Evolutionary conservation across 306 rosid genomes (phyloP), one percentile per base, ranked within the genome.

Genomic region (Parietaria judaica): DNA sequence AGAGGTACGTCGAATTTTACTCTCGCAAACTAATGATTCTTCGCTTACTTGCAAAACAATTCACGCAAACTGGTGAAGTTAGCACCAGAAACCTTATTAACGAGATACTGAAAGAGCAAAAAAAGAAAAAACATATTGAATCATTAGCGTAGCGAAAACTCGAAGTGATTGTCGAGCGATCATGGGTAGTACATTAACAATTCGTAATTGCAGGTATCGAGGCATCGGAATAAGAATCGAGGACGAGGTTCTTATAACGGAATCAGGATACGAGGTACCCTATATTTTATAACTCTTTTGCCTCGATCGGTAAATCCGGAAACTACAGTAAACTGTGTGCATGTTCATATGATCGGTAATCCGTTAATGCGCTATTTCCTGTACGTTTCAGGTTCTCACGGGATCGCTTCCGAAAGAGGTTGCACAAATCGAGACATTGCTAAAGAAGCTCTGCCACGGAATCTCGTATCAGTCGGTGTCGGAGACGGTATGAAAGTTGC

Each of bases 201-300:
- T 45, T 14, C 14, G 37, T 43, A 36, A 57, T 73, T 9, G 74
- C 84, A 92, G 96, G 72, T 86, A 75, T 66, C 78, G 23, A 66
- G 95, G 96, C 75, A 82, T 79, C 15, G 95, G 98, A 36, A 86
- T 92, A 70, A 78, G 98, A 77, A 92, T 92, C 16, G 98, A 92
- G 77, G 98, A 88, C 77, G 94, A 88, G 75, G 82, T 88, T 60
- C 95, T 85, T 52, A 79, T 91, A 70, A 78, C 95, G 12, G 95
- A 80, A 55, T 81, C 88, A 14, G 91, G 96, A 54, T 80, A 80
- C 23, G 89, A 75, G 86, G 95, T 86, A 81, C 7, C 11, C 23
- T 35, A 23, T 23, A 23, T 23, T 23, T 23, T 23, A 23, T 23
- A 23, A 2, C 31, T 23, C 31, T 23, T 23, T 23, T 23, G 31